Percentiles rank a stretch among this genome's conserved stretches.
Conservation (phyloP, 2,329 filamentous ascomycete genomes). For the Cylindrodendrum hubeiense region DNA sequence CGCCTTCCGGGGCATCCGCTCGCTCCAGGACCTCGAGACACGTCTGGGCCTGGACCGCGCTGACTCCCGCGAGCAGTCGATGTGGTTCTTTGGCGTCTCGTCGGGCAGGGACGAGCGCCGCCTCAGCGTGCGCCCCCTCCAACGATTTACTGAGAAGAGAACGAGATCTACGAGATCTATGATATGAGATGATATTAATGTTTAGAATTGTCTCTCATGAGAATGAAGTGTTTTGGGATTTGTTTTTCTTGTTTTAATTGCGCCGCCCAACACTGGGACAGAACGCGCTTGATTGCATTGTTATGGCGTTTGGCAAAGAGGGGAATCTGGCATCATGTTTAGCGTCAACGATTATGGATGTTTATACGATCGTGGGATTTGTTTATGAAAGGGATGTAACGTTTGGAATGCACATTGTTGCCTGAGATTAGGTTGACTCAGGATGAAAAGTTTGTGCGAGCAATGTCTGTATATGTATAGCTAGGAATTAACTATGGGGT, state of each 20-base stretch:
- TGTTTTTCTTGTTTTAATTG: background rate
- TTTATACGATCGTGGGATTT: background rate
- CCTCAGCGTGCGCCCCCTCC: constrained; percentile 59
- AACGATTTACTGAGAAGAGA: constrained; percentile 59
- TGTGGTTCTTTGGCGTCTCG: constrained; percentile 64
- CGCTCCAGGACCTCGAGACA: constrained; percentile 76
- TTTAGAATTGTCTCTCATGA: constrained; percentile 12
- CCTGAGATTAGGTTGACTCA: background rate
- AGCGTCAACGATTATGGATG: constrained; percentile 3
- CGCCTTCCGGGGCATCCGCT: constrained; percentile 76
- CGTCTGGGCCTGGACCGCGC: constrained; percentile 70
- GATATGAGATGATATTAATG: constrained; percentile 36
- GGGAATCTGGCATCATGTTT: constrained; percentile 9
- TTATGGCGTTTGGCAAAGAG: constrained; percentile 18
- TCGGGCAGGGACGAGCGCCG: constrained; percentile 55
- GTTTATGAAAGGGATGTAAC: constrained; percentile 11
- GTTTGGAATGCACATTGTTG: constrained; percentile 17
- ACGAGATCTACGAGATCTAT: constrained; percentile 42
- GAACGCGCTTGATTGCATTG: constrained; percentile 11
- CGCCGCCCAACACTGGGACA: background rate
- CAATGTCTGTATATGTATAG: constrained; percentile 6
- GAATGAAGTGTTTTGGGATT: background rate
- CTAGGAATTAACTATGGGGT: background rate
- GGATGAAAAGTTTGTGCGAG: constrained; percentile 9
- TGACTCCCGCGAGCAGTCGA: constrained; percentile 60